Base-by-base conservation (phyloP, 108 stramenopile genomes). In the Cyclostephanos invisitatus region DNA sequence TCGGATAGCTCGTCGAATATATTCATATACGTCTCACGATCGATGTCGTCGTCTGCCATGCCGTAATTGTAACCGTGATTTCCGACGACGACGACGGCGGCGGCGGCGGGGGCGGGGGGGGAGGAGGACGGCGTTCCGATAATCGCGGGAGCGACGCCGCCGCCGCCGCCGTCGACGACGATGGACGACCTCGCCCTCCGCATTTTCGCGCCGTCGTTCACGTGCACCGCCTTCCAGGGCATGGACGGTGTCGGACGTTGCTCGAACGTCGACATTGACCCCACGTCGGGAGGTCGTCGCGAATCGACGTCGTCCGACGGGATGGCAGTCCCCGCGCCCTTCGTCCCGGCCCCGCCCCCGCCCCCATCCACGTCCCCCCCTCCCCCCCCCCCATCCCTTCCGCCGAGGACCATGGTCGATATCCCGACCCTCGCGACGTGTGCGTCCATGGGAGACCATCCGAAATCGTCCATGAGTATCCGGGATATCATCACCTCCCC, bases 151-250 rank as follows among this genome's bases (percentile, higher is more conserved):
- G 38, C 27, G 62, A 40, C 64, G 18, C 70, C 58, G 35, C 18
- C 53, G 29, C 48, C 46, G 78, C 51, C 21, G 24, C 54, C 36
- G 29, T 35, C 59, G 44, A 2, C 44, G 44, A 14, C 12, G 3
- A 3, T 15, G 44, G 44, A 46, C 17, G 44, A 46, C 17, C 55
- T 75, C 73, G 55, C 59, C 15, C 73, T 73, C 27, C 86, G 70
- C 64, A 64, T 38, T 59, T 80, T 67, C 57, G 89, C 87, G 49
- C 77, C 86, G 55, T 86, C 78, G 53, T 92, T 90, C 57, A 92
- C 89, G 18, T 89, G 51, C 0, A 85, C 80, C 21, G 79, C 70
- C 74, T 79, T 80, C 77, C 77, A 78, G 5, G 40, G 62, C 21
- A n/a, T 27, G n/a, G 20, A 32, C 8, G 12, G 18, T 42, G 5